A percentile compares a stretch with the other conserved stretches of the same genome.
phyloP scores from a whole-genome alignment of 2,329 filamentous ascomycete genomes.

The Penicillium aurantiogriseum region DNA sequence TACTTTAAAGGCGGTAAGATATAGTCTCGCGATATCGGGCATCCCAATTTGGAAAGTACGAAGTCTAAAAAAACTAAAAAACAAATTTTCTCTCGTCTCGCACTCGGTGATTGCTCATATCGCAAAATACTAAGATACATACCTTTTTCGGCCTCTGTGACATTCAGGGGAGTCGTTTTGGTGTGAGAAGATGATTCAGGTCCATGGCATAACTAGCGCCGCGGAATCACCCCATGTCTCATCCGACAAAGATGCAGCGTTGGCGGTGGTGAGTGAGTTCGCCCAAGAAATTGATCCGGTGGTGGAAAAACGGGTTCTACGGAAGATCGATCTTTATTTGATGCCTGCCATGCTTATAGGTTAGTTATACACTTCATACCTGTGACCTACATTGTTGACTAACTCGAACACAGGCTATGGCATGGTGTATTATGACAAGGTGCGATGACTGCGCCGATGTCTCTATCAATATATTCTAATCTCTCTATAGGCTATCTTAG shows the following conservation, averaged over 20 bases:
- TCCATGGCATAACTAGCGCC: conserved; percentile 17
- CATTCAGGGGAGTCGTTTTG: not conserved
- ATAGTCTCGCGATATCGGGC: conserved; percentile 18
- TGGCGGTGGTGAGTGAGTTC: conserved; percentile 59
- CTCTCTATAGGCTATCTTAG: conserved; percentile 62
- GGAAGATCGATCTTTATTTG: conserved; percentile 66
- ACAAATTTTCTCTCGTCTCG: conserved; percentile 11
- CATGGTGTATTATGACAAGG: conserved; percentile 69
- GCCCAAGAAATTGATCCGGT: conserved; percentile 51
- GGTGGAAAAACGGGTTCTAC: conserved; percentile 56
- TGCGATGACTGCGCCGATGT: conserved; percentile 22
- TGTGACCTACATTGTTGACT: not conserved
- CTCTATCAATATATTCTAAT: not conserved
- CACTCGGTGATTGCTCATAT: not conserved
- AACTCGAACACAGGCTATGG: conserved; percentile 50
- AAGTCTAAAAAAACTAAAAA: conserved; percentile 19
- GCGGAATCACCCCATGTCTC: conserved; percentile 2
- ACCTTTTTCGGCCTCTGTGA: not conserved
- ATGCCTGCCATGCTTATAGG: conserved; percentile 67
- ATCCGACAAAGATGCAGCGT: conserved; percentile 54
- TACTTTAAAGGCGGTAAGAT: conserved; percentile 12
- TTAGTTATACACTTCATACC: conserved; percentile 8
- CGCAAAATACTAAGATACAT: not conserved
- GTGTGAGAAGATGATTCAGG: conserved; percentile 21
- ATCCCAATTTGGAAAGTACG: conserved; percentile 15